A percentile compares a stretch with the other conserved stretches of the same genome.
Conservation (phyloP, 345 rosid genomes). For the Clausena lansium region DNA sequence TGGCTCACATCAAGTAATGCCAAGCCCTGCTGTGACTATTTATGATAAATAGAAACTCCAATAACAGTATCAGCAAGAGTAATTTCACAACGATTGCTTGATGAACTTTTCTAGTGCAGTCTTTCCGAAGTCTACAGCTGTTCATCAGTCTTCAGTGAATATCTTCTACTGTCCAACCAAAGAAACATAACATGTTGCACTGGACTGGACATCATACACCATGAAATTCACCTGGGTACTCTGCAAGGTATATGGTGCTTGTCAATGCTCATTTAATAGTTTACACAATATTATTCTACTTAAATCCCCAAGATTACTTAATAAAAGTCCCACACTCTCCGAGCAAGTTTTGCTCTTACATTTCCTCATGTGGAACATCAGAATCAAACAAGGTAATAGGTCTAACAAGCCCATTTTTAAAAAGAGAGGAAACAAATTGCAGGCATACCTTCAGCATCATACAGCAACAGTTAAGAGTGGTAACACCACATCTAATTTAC, state of each 20-base stretch:
- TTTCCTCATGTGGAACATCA: not conserved
- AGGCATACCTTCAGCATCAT: conserved; percentile 10
- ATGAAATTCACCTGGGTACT: not conserved
- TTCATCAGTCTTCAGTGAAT: not conserved
- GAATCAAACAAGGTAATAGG: not conserved
- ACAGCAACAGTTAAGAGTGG: conserved; percentile 6
- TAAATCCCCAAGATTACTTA: not conserved
- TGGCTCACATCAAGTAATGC: not conserved
- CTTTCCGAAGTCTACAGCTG: not conserved
- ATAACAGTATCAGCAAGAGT: not conserved
- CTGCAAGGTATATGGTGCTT: not conserved
- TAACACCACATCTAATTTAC: conserved; percentile 24
- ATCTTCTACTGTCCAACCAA: conserved; percentile 1
- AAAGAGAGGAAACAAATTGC: not conserved
- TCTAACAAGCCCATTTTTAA: not conserved
- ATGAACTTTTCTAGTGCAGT: not conserved
- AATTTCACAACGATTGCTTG: not conserved
- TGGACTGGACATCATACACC: not conserved
- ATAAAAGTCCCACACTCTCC: not conserved
- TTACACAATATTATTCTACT: not conserved
- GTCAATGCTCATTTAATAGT: not conserved
- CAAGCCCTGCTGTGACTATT: not conserved
- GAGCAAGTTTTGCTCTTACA: not conserved
- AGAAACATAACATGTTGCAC: not conserved
- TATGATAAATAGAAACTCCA: not conserved